Evolutionary conservation across 768 basidiomycete genomes (phyloP), one percentile per base, ranked within the genome.

Genomic region (Collybiopsis luxurians): DNA sequence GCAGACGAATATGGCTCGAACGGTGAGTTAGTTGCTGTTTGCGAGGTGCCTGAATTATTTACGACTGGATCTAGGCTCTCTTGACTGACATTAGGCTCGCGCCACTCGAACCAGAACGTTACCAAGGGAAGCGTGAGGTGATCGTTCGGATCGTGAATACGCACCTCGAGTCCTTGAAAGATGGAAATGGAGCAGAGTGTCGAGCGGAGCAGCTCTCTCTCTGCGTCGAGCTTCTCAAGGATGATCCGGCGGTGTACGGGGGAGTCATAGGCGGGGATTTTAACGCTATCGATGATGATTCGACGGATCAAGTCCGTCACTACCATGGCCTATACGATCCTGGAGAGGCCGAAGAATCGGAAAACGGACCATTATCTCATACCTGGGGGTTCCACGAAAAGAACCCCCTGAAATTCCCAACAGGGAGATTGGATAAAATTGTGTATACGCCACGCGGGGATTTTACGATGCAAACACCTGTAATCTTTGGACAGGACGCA

Each of bases 321-420:
- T n/a, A n/a, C 31, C 69, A 75, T 2, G 82, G 82, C 24, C 66
- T 92, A 63, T 53, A 55, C 43, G 90, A 92, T 63, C 83, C 86
- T 39, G 90, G 85, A 81, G 70, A 65, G 38, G n/a, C 53, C 13
- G 30, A 19, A 15, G 76, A 73, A 28, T 64, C 69, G 2, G 73
- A 79, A 31, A 68, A 73, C 1, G 78, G 79, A 23, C 71, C 77
- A 19, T 64, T 68, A 0, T 83, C 82, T 7, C 71, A 73, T 58
- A 91, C 89, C 0, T 91, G 89, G 89, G 89, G 89, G 4, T 80
- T 80, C 59, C 87, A 89, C 65, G 80, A 84, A 11, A 61, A 54
- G 19, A 46, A 65, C 67, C 23, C 64, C 60, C 1, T 62, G 68
- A 6, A 74, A 27, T 82, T 64, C 61, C 83, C 86, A 0, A 64